phyloP scores from a whole-genome alignment of 1,284 basidiomycete species.

The Microbotryum violaceum region DNA sequence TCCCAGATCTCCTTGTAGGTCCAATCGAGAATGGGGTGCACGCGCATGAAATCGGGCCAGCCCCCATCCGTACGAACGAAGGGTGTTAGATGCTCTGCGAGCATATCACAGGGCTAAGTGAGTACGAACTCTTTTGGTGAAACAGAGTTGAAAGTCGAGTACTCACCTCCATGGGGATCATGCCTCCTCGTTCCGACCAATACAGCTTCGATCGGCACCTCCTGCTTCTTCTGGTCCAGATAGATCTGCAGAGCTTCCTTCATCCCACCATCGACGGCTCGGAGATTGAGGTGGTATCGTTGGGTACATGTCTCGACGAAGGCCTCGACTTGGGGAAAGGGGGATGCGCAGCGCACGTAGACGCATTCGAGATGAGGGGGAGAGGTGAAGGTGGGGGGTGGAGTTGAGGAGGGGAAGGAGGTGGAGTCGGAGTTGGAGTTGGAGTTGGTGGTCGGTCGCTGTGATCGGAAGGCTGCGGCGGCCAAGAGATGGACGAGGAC shows the following conservation, averaged over 20 bases:
- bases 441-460: conserved; percentile 7
- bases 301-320: conserved; percentile 65
- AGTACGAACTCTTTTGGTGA: not conserved
- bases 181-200: conserved; percentile 77
- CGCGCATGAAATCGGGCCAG: conserved; percentile 83
- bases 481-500: conserved; percentile 86
- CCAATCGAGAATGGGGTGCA: conserved; percentile 97
- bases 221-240: conserved; percentile 48
- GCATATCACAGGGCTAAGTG: not conserved
- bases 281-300: conserved; percentile 72
- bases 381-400: conserved; percentile 30
- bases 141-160: not conserved
- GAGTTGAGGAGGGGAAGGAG: conserved; percentile 4
- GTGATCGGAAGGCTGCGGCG: conserved; percentile 50
- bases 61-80: conserved; percentile 71
- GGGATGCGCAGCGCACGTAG: conserved; percentile 83
- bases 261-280: conserved; percentile 72
- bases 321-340: conserved; percentile 72
- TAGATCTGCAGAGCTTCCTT: conserved; percentile 69
- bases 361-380: conserved; percentile 57
- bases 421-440: conserved; percentile 34
- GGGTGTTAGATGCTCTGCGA: conserved; percentile 49
- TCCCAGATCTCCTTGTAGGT: conserved; percentile 80
- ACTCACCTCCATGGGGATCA: conserved; percentile 87
- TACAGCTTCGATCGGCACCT: conserved; percentile 57